Percentiles rank a stretch among this genome's conserved stretches.
phyloP scores from a whole-genome alignment of 495 filamentous ascomycete species.

The Penicillium waksmanii region DNA sequence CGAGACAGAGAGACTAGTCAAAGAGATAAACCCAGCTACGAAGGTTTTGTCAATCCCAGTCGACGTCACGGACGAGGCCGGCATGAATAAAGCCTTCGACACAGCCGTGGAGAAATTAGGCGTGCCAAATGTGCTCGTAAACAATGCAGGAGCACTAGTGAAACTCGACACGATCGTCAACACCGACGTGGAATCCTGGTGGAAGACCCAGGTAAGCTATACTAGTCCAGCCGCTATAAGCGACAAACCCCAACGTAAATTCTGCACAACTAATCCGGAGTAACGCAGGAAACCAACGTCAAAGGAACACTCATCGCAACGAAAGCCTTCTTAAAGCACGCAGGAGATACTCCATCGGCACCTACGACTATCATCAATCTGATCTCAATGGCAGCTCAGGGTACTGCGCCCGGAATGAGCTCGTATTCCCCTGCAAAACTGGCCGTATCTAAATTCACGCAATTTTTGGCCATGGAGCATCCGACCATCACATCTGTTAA shows the following conservation, averaged over 20 bases:
- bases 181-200: conserved; percentile 37
- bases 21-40: conserved; percentile 26
- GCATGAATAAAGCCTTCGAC: conserved; percentile 37
- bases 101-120: conserved; percentile 42
- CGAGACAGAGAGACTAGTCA: conserved; percentile 22
- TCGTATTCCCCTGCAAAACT: conserved; percentile 45
- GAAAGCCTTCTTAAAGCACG: conserved; percentile 39
- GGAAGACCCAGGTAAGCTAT: conserved; percentile 25
- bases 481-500: conserved; percentile 41
- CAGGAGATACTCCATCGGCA: conserved; percentile 13
- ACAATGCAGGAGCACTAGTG: conserved; percentile 41
- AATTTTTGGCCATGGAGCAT: conserved; percentile 34
- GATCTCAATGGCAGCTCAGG: conserved; percentile 31
- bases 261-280: not conserved
- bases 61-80: conserved; percentile 35
- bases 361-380: conserved; percentile 47
- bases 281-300: conserved; percentile 43
- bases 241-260: not conserved
- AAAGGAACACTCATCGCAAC: conserved; percentile 46
- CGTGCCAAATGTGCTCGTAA: conserved; percentile 47
- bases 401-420: conserved; percentile 33
- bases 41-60: conserved; percentile 30
- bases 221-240: not conserved
- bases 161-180: conserved; percentile 21
- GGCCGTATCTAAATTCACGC: conserved; percentile 32